Percentiles rank a stretch among this genome's conserved stretches.
phyloP scores from a whole-genome alignment of 805 yeast genomes.

The Kazachstania africana region DNA sequence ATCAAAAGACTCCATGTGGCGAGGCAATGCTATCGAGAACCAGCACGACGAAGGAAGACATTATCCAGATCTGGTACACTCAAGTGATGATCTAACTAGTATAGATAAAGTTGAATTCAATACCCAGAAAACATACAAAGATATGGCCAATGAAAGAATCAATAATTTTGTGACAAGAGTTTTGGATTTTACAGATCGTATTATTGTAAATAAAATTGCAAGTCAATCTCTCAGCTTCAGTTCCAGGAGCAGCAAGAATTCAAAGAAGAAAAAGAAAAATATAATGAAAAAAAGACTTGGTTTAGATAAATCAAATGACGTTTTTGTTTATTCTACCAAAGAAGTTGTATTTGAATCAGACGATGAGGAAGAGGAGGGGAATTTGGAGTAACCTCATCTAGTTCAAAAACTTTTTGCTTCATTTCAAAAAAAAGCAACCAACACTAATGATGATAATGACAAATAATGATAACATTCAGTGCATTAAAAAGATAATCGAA shows the following conservation, averaged over 20 bases:
- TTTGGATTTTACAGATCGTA: slow-evolving; percentile 37
- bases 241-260: slow-evolving; percentile 16
- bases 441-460: too few species aligned
- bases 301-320: slow-evolving; percentile 24
- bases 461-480: too few species aligned
- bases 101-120: slow-evolving; percentile 12
- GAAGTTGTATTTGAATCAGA: slow-evolving; percentile 28
- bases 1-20: not conserved
- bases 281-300: slow-evolving; percentile 20
- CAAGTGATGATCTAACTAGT: slow-evolving; percentile 12
- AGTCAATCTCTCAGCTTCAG: slow-evolving; percentile 35
- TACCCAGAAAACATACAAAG: slow-evolving; percentile 11
- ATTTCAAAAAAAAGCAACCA: too few species aligned
- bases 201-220: slow-evolving; percentile 48
- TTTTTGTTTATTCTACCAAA: slow-evolving; percentile 33
- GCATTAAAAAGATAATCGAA: too few species aligned
- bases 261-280: slow-evolving; percentile 8
- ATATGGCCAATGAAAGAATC: slow-evolving; percentile 14
- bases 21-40: too few species aligned
- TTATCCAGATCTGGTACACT: not conserved
- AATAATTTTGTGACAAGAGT: slow-evolving; percentile 28
- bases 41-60: too few species aligned
- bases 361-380: slow-evolving; percentile 12
- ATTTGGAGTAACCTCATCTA: too few species aligned
- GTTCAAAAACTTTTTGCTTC: too few species aligned